phyloP scores from a whole-genome alignment of 495 filamentous ascomycete genomes.

The Tuber aestivum region DNA sequence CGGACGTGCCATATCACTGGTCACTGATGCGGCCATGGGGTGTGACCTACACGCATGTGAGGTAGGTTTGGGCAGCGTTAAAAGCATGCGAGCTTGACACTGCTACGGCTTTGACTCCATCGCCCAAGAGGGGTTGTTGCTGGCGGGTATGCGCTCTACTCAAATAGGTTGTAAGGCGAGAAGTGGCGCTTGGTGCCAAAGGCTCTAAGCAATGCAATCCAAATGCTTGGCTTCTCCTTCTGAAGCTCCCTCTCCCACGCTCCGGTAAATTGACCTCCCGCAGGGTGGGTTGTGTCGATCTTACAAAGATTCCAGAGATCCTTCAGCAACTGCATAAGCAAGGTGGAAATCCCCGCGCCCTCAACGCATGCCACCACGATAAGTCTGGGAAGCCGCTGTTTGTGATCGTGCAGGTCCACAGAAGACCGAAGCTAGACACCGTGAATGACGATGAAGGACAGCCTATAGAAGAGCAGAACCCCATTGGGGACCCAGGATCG shows the following conservation, averaged over 20 bases:
- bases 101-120: too few relatives aligned
- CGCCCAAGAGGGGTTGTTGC: too few relatives aligned
- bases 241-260: conserved; percentile 72
- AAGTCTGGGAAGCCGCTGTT: conserved; percentile 65
- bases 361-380: conserved; percentile 67
- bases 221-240: conserved; percentile 74
- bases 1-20: too few relatives aligned
- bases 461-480: conserved; percentile 93
- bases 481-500: conserved; percentile 85
- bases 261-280: conserved; percentile 60
- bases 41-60: too few relatives aligned
- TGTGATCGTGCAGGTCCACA: conserved; percentile 66
- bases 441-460: conserved; percentile 74
- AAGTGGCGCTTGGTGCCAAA: too few relatives aligned
- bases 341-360: conserved; percentile 66
- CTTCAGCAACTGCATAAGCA: conserved; percentile 83
- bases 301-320: conserved; percentile 91
- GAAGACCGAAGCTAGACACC: conserved; percentile 84
- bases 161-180: too few relatives aligned
- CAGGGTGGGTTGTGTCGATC: conserved; percentile 67
- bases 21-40: too few relatives aligned
- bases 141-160: too few relatives aligned
- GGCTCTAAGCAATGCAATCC: conserved; percentile 78
- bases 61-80: too few relatives aligned
- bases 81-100: too few relatives aligned